Base-by-base conservation (phyloP, 83 land plant species). In the Isoetes engelmannii region DNA sequence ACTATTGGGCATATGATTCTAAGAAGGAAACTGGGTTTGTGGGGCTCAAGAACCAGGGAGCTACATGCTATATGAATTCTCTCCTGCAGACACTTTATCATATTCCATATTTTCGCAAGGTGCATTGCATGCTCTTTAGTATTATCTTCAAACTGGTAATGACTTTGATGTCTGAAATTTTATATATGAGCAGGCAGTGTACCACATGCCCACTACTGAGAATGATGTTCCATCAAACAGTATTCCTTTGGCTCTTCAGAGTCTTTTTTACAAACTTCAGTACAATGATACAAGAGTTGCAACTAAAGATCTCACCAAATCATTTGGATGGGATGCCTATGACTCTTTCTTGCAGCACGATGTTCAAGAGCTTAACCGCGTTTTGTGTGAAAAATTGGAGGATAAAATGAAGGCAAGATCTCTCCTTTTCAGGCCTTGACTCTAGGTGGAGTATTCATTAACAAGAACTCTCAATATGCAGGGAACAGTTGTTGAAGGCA, bases 301-400 rank as follows among this genome's bases (percentile, higher is more conserved):
- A 18, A 95, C 99, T 44, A 95, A 95, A 76, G 99, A 91, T 72
- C 74, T 95, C 63, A 95, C 99, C 4, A 91, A 86, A 68, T 95
- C 99, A 2, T 93, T 90, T 79, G 96, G 98, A 63, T 93, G 98
- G 98, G 96, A 93, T 71, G 86, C 96, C 9, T 86, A 89, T 77
- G 98, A 93, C 69, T 87, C 98, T 37, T 93, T 93, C 57, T 86
- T 93, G 98, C 98, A 93, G 65, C 96, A 93, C 77, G 98, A 93
- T 80, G 96, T 93, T 10, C 98, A 93, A 69, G 96, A 93, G 69
- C 82, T 93, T 6, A 93, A 93, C 58, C 77, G 96, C 53, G 96
- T 93, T 72, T 76, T 93, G 7, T 85, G 83, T 60, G 96, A 93
- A 75, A 93, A 93, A 75, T 75, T 93, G 71, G 96, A 93, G 74